Evolutionary conservation across 768 basidiomycete genomes (phyloP), one percentile per base, ranked within the genome.

Genomic region (Tulasnella sp.): DNA sequence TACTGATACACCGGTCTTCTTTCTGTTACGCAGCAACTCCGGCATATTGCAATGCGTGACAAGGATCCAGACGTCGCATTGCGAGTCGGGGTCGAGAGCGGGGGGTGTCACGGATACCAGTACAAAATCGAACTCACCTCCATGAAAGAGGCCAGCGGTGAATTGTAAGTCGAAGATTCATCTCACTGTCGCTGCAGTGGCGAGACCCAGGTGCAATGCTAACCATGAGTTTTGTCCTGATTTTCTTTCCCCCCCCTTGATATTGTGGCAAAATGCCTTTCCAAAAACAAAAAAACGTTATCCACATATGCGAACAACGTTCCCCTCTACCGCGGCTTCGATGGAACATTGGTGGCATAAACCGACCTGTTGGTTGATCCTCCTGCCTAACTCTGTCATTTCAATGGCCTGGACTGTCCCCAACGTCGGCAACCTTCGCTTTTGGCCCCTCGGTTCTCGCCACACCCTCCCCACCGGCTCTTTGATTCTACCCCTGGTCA

Each of bases 41-140:
- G 88, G 68, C 85, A 86, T 68, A 94, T 98, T 79, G 89, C 93
- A 14, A 83, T 87, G n/a, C 87, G 90, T 52, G 89, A 93, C 83
- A 87, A 90, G 14, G 88, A 93, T 81, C 85, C 90, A 0, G 83
- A 89, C 74, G 88, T 94, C 31, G 94, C 92, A 4, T 87, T 98
- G 34, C 88, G 96, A 81, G 89, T 99, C 81, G 87, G 91, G 0
- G 95, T 98, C 36, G 96, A 98, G 83, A 94, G 93, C 16, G 97
- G 97, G 16, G 97, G 97, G 27, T 99, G 97, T 83, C 97, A 99
- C 84, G 97, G 97, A 48, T 98, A 98, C 85, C 96, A 98, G 83
- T 98, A 98, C 85, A 97, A 94, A 82, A 90, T 99, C 89, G 91
- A 93, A 78, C 88, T 98, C 4, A 92, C 93, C 2, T 88, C 87